Conservation (phyloP, 768 basidiomycete species). For the Filobasidium floriforme region DNA sequence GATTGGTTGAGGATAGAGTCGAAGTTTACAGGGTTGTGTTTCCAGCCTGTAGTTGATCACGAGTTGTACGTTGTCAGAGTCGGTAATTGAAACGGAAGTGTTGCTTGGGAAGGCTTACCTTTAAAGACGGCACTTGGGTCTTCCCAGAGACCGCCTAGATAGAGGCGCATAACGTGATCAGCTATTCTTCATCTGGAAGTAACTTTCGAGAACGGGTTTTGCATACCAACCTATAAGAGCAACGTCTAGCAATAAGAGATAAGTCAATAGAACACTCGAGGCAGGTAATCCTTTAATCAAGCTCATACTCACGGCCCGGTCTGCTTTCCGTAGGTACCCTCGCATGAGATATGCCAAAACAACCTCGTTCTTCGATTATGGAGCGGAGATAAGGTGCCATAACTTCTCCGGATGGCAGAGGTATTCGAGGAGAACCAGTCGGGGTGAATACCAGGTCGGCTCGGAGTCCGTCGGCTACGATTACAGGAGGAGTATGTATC, state of each 20-base stretch:
- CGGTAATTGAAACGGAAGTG: neutral
- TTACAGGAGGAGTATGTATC: neutral
- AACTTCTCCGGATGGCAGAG: constrained; percentile 47
- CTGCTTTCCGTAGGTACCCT: constrained; percentile 79
- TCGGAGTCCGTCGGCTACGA: constrained; percentile 68
- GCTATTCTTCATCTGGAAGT: constrained; percentile 69
- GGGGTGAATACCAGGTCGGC: constrained; percentile 65
- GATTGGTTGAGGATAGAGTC: constrained; percentile 84
- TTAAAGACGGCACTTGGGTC: constrained; percentile 21
- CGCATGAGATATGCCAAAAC: constrained; percentile 77
- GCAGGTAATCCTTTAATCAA: neutral
- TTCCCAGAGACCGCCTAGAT: constrained; percentile 15
- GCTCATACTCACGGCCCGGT: constrained; percentile 54
- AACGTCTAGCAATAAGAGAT: constrained; percentile 49
- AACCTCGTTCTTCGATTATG: constrained; percentile 60
- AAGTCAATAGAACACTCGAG: neutral
- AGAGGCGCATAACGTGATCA: constrained; percentile 46
- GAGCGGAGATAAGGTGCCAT: constrained; percentile 69
- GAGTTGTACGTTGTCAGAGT: constrained; percentile 22
- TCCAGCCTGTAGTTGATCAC: constrained; percentile 59
- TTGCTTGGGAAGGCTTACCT: neutral
- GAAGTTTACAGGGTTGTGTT: constrained; percentile 58
- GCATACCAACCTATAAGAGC: constrained; percentile 60
- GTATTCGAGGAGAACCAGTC: constrained; percentile 47
- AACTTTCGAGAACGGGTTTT: constrained; percentile 70